Conservation (phyloP, 202 grass and related monocot species). For the Bolboschoenoplectus hybrid region DNA sequence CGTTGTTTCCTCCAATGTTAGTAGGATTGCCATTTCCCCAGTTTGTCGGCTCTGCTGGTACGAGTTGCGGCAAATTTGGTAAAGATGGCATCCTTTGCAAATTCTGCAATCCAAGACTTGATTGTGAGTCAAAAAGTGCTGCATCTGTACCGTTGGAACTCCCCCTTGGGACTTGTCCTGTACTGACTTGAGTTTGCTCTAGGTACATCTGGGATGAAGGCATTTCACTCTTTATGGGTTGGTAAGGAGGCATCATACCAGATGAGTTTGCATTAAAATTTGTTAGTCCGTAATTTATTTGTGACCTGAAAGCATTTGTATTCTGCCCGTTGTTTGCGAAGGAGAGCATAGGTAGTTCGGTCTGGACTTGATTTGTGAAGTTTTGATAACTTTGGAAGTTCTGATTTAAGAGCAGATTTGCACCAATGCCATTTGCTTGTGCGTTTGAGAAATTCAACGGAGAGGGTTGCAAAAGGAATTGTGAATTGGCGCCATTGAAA, state of each 20-base stretch:
- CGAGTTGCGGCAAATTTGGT: constrained; percentile 32
- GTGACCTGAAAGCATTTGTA: constrained; percentile 24
- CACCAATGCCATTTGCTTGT: constrained; percentile 24
- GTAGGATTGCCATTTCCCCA: constrained; percentile 27
- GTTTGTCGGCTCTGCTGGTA: constrained; percentile 21
- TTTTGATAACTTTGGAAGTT: constrained; percentile 25
- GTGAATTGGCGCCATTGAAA: neutral
- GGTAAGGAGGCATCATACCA: constrained; percentile 27
- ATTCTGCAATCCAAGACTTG: constrained; percentile 30
- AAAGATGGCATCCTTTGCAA: constrained; percentile 37
- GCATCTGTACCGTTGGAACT: constrained; percentile 6
- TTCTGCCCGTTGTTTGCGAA: constrained; percentile 30
- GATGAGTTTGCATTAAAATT: constrained; percentile 30
- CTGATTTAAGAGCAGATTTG: constrained; percentile 33
- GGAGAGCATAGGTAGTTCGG: constrained; percentile 25
- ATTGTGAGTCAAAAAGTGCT: constrained; percentile 16
- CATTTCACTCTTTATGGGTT: constrained; percentile 33
- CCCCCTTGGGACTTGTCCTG: neutral
- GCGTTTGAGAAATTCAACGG: constrained; percentile 42
- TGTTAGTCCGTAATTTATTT: constrained; percentile 28
- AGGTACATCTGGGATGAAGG: constrained; percentile 35
- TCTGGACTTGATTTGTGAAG: constrained; percentile 38
- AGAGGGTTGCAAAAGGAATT: constrained; percentile 44
- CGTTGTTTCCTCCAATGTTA: constrained; percentile 32
- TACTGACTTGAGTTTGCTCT: constrained; percentile 10